Percentiles rank a stretch among this genome's conserved stretches.
These are phyloP conservation scores for Jackrogersella minutella DNA, from an alignment of 495 filamentous ascomycete species.

Conservation along the genomic window DNA sequence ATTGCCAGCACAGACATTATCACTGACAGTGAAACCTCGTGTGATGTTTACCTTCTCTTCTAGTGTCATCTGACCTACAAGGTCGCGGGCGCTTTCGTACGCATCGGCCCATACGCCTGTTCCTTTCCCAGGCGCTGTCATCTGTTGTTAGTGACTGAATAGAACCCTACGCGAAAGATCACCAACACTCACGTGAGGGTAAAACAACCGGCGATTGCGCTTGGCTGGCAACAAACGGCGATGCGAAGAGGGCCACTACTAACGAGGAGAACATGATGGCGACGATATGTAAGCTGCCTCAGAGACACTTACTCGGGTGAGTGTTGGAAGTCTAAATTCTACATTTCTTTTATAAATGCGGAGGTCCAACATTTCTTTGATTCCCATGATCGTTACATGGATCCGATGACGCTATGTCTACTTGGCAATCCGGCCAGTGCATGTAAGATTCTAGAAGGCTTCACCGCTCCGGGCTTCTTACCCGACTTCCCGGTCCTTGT, in stretches of 20 bases:
- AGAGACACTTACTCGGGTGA: neutral
- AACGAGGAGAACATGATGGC: slow-evolving; percentile 23
- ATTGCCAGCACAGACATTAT: slow-evolving; percentile 60
- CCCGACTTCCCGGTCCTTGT: slow-evolving; percentile 6
- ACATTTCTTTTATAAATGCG: slow-evolving; percentile 1
- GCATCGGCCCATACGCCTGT: slow-evolving; percentile 48
- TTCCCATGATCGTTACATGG: slow-evolving; percentile 23
- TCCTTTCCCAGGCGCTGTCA: slow-evolving; percentile 59
- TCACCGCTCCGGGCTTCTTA: slow-evolving; percentile 21
- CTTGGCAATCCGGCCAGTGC: slow-evolving; percentile 36
- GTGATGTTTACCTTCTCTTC: slow-evolving; percentile 53
- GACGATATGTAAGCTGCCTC: neutral
- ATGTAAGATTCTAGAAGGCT: slow-evolving; percentile 19
- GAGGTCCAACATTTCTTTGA: slow-evolving; percentile 18
- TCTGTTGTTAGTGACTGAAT: slow-evolving; percentile 29
- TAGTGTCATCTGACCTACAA: slow-evolving; percentile 50
- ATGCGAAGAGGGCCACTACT: slow-evolving; percentile 4
- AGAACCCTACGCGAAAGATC: neutral
- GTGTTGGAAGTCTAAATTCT: neutral
- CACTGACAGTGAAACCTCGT: slow-evolving; percentile 47
- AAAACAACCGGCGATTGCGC: slow-evolving; percentile 61
- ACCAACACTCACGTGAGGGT: slow-evolving; percentile 54
- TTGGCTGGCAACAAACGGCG: slow-evolving; percentile 40
- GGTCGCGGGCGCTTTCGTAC: slow-evolving; percentile 45
- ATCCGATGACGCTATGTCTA: slow-evolving; percentile 21